A percentile compares a stretch with the other conserved stretches of the same genome.
Conservation (phyloP, 805 yeast genomes). For the Kodamaea fukazawae region DNA sequence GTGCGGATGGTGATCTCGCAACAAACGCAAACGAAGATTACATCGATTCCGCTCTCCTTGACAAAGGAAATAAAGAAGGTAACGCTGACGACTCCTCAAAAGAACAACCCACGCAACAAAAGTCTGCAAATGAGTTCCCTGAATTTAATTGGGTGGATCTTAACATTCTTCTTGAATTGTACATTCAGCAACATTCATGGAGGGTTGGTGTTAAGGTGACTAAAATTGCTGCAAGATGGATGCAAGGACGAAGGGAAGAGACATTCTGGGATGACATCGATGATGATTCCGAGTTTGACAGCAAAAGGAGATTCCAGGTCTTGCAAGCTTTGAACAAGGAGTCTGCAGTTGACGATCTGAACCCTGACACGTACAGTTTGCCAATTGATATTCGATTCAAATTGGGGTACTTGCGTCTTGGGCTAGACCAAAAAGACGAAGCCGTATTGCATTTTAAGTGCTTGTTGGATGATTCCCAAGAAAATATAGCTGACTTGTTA, state of each 20-base stretch:
- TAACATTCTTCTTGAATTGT: slow-evolving; percentile 78
- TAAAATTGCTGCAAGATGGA: slow-evolving; percentile 77
- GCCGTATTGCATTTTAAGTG: slow-evolving; percentile 68
- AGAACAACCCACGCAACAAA: too few relatives aligned
- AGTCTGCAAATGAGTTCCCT: slow-evolving; percentile 28
- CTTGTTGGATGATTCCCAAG: slow-evolving; percentile 54
- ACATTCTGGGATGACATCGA: slow-evolving; percentile 61
- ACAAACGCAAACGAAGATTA: too few relatives aligned
- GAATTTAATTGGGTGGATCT: slow-evolving; percentile 85
- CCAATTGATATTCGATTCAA: slow-evolving; percentile 89
- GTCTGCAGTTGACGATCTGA: slow-evolving; percentile 16
- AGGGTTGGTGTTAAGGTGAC: slow-evolving; percentile 60
- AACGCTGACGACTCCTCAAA: too few relatives aligned
- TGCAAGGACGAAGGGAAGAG: slow-evolving; percentile 64
- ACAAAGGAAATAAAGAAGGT: not conserved
- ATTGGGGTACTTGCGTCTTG: slow-evolving; percentile 70
- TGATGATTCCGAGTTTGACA: slow-evolving; percentile 84
- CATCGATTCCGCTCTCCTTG: not conserved
- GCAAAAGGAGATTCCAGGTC: slow-evolving; percentile 54
- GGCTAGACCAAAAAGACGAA: slow-evolving; percentile 60
- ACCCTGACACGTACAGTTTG: slow-evolving; percentile 35
- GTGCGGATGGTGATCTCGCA: not conserved
- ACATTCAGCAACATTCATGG: slow-evolving; percentile 66
- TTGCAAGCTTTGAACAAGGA: slow-evolving; percentile 24
- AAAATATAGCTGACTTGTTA: slow-evolving; percentile 68